phyloP scores from a whole-genome alignment of 2,329 filamentous ascomycete species.

The Metarhizium guizhouense region DNA sequence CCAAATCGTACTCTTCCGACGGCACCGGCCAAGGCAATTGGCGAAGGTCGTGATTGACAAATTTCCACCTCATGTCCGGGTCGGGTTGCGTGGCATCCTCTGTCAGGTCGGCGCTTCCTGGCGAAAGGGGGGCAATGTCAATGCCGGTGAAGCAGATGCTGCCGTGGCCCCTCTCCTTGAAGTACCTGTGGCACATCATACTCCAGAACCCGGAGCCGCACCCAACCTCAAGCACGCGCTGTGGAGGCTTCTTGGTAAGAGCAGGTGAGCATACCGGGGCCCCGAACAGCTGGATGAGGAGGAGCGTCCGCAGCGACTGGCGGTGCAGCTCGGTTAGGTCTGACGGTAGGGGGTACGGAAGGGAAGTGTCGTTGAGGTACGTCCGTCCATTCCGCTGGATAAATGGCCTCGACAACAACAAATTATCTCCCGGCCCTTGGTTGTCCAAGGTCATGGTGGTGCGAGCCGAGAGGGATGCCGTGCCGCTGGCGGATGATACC shows the following conservation, averaged over 20 bases:
- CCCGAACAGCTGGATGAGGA: constrained; percentile 74
- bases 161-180: constrained; percentile 56
- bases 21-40: constrained; percentile 68
- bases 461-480: constrained; percentile 31
- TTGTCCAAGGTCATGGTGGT: constrained; percentile 42
- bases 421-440: constrained; percentile 33
- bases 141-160: constrained; percentile 73
- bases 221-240: constrained; percentile 73
- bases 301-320: constrained; percentile 74
- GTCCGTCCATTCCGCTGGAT: constrained; percentile 69
- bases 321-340: constrained; percentile 82
- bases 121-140: constrained; percentile 66
- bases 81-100: constrained; percentile 40
- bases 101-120: constrained; percentile 23
- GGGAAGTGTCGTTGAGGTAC: constrained; percentile 65
- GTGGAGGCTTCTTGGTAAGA: constrained; percentile 58
- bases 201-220: constrained; percentile 90
- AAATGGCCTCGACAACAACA: constrained; percentile 43
- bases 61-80: constrained; percentile 77
- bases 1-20: constrained; percentile 73
- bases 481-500: constrained; percentile 36
- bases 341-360: constrained; percentile 78
- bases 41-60: constrained; percentile 80
- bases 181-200: constrained; percentile 76
- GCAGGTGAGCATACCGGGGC: constrained; percentile 66